These are phyloP conservation scores for Talaromyces nanjingensis DNA, from an alignment of 495 filamentous ascomycete genomes.

Conservation along the genomic window DNA sequence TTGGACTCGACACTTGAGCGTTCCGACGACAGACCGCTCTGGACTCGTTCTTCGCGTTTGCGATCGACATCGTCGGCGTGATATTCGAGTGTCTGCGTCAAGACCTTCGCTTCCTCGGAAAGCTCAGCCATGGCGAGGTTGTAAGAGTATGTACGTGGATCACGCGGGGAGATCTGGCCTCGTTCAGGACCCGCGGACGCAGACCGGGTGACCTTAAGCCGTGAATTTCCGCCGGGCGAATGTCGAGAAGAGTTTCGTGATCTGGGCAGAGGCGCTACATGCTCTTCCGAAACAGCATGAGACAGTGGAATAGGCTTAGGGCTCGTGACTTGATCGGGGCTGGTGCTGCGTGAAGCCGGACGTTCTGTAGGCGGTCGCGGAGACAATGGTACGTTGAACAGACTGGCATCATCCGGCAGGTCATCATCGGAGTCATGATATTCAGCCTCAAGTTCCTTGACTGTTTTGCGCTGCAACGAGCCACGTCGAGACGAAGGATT, in stretches of 20 bases:
- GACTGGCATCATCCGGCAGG: conserved; percentile 80
- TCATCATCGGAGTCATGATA: conserved; percentile 88
- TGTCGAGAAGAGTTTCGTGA: conserved; percentile 16
- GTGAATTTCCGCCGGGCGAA: conserved; percentile 17
- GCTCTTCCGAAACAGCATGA: conserved; percentile 28
- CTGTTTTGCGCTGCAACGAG: conserved; percentile 78
- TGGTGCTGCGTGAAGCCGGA: conserved; percentile 39
- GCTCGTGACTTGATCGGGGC: conserved; percentile 49
- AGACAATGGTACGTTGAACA: conserved; percentile 94
- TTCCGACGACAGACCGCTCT: conserved; percentile 36
- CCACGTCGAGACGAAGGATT: conserved; percentile 27
- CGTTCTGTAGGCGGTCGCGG: conserved; percentile 68
- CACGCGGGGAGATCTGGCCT: conserved; percentile 40
- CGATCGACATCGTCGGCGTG: conserved; percentile 64
- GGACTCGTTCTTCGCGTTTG: conserved; percentile 41
- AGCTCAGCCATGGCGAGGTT: conserved; percentile 69
- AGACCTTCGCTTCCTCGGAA: conserved; percentile 77
- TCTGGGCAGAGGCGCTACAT: conserved; percentile 12
- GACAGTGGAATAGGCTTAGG: conserved; percentile 35
- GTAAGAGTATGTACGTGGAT: conserved; percentile 76
- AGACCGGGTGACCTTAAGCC: conserved; percentile 22
- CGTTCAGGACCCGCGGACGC: conserved; percentile 39
- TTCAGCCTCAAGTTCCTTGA: conserved; percentile 76
- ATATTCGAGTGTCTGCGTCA: conserved; percentile 83
- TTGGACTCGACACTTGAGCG: conserved; percentile 48